Evolutionary conservation across 768 basidiomycete genomes (phyloP).

Genomic region (Collybia sordida): DNA sequence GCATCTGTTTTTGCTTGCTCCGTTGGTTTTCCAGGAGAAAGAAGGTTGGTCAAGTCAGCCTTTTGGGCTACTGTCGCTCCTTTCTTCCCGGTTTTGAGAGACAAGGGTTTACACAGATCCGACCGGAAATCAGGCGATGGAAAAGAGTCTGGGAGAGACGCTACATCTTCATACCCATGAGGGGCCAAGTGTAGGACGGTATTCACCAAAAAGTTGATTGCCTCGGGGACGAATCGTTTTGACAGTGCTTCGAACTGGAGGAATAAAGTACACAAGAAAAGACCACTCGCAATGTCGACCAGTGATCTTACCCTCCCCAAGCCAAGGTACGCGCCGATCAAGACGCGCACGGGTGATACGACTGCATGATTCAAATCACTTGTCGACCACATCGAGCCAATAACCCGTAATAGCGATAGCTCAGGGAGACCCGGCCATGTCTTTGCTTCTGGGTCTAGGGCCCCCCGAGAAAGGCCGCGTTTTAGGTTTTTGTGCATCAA

Average conservation of each 20-base stretch:
- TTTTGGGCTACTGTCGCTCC: slow-evolving; percentile 37
- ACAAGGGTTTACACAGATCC: slow-evolving; percentile 36
- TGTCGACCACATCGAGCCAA: slow-evolving; percentile 87
- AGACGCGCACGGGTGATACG: slow-evolving; percentile 78
- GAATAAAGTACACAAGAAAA: slow-evolving; percentile 87
- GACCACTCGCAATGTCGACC: slow-evolving; percentile 76
- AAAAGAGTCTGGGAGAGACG: slow-evolving; percentile 66
- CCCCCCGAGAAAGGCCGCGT: slow-evolving; percentile 73
- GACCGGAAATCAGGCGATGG: slow-evolving; percentile 69
- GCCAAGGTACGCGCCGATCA: slow-evolving; percentile 91
- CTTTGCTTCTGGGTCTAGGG: slow-evolving; percentile 57
- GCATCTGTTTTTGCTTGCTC: slow-evolving; percentile 77
- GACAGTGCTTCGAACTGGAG: slow-evolving; percentile 83
- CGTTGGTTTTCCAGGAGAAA: slow-evolving; percentile 31
- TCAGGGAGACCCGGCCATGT: slow-evolving; percentile 91
- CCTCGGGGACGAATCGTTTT: slow-evolving; percentile 88
- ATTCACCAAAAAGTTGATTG: slow-evolving; percentile 76
- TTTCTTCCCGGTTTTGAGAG: slow-evolving; percentile 42
- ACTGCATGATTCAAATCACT: slow-evolving; percentile 94
- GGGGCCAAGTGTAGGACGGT: slow-evolving; percentile 74
- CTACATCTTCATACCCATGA: slow-evolving; percentile 42
- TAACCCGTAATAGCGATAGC: slow-evolving; percentile 74
- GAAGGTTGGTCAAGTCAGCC: slow-evolving; percentile 46
- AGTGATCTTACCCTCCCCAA: slow-evolving; percentile 77
- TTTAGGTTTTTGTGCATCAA: slow-evolving; percentile 95